phyloP scores from a whole-genome alignment of 129 eudicot genomes.

The Artemisia annua region DNA sequence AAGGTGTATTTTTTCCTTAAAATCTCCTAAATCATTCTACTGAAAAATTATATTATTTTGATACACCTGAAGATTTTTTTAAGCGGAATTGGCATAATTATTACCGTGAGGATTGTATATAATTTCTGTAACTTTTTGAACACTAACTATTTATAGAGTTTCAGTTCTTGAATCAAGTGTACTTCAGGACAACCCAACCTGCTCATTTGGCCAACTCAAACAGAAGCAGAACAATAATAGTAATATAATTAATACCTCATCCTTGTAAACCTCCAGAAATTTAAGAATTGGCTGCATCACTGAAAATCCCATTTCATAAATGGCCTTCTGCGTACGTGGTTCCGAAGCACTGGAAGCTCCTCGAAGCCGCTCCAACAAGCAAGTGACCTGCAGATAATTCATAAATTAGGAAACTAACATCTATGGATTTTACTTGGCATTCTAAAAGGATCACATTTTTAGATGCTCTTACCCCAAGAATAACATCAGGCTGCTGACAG shows the following conservation, averaged over 20 bases:
- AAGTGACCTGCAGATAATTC: slow-evolving; percentile 58
- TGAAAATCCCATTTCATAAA: slow-evolving; percentile 86
- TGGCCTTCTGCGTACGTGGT: slow-evolving; percentile 83
- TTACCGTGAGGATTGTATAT: no score
- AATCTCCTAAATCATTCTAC: no score
- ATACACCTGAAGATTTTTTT: no score
- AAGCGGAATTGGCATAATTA: no score
- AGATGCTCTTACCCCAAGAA: slow-evolving; percentile 56
- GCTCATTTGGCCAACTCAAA: no score
- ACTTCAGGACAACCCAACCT: no score
- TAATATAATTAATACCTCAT: slow-evolving; percentile 58
- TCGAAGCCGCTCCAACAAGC: slow-evolving; percentile 92
- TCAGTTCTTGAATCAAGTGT: no score
- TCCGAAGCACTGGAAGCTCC: slow-evolving; percentile 95
- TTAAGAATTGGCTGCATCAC: slow-evolving; percentile 72
- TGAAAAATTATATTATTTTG: no score
- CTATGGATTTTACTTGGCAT: neutral
- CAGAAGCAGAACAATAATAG: neutral
- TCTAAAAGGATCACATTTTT: neutral
- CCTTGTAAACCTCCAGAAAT: slow-evolving; percentile 75
- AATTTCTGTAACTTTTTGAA: no score
- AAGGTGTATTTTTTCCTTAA: no score
- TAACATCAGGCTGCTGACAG: slow-evolving; percentile 79
- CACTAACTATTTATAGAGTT: no score
- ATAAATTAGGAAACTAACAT: slow-evolving; percentile 2